phyloP scores from a whole-genome alignment of 805 yeast species.

The Metschnikowia picachoensis region DNA sequence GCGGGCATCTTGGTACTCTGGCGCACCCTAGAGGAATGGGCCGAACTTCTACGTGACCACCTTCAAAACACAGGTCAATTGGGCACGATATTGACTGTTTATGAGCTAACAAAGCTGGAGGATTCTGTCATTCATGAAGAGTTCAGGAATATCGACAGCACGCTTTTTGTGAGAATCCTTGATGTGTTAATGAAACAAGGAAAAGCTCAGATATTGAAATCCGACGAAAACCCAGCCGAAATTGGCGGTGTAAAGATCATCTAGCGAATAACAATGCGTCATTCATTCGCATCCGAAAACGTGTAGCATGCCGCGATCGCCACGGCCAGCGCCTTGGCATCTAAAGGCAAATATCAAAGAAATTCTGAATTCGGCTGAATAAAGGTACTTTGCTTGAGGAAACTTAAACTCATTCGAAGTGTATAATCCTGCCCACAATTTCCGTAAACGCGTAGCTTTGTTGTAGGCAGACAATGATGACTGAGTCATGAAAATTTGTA shows the following conservation, averaged over 20 bases:
- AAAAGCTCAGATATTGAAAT: constrained; percentile 69
- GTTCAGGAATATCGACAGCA: constrained; percentile 59
- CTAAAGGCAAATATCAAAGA: constrained; percentile 8
- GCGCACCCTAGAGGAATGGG: constrained; percentile 54
- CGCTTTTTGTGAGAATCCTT: constrained; percentile 51
- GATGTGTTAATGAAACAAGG: constrained; percentile 60
- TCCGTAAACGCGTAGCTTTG: too few species aligned
- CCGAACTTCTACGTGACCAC: constrained; percentile 29
- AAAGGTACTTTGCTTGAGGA: constrained; percentile 5
- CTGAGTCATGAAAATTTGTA: too few species aligned
- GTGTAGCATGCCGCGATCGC: constrained; percentile 4
- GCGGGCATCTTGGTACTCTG: constrained; percentile 60
- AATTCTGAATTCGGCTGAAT: neutral
- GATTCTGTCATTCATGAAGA: constrained; percentile 55
- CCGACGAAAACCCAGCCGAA: constrained; percentile 49
- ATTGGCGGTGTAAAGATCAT: constrained; percentile 78
- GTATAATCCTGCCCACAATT: constrained; percentile 6
- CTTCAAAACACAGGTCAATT: constrained; percentile 72
- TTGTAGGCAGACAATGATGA: too few species aligned
- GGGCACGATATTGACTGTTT: constrained; percentile 73
- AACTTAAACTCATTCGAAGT: neutral
- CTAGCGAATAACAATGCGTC: constrained; percentile 16
- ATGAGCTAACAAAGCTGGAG: constrained; percentile 60
- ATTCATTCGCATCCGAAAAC: neutral
- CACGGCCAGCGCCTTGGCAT: constrained; percentile 7